Evolutionary conservation across 257 asterid species (phyloP), one percentile per base, ranked within the genome.

Genomic region (Nicotiana tabacum): DNA sequence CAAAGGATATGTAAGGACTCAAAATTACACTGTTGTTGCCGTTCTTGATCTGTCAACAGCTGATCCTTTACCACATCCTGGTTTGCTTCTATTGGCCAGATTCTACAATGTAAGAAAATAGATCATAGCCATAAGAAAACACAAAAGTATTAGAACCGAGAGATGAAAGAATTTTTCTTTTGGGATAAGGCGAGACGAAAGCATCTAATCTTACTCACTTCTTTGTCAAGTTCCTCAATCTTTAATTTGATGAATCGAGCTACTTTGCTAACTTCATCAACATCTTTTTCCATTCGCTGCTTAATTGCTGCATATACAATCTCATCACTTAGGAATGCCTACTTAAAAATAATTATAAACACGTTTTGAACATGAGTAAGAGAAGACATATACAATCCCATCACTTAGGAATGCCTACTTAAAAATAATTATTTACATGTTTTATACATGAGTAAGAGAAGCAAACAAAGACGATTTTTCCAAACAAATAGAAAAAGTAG

Each of bases 231-330:
- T 82, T 91, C 97, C 90, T 96, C 98, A 60, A 96, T 83, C 88
- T 93, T 94, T 72, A 91, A 89, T 89, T 94, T 96, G 35, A 96
- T 91, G 53, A 82, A 77, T 60, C 97, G 96, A 13, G 98, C 94
- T 88, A 96, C 86, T 91, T 91, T 94, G 78, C 97, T 97, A 83
- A 96, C 99, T 90, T 96, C 99, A 58, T 94, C 99, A 70, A 96
- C 97, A 88, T 96, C 98, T 83, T 93, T 96, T 91, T 93, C 99
- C 99, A 96, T 96, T 69, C 95, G 90, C 85, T 93, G 93, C 93
- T 94, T 96, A 86, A 96, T 96, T 78, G 89, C 99, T 96, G 91
- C 81, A 87, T 61, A n/a, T 61, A 61, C 13, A 21, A 61, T 21
- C 66, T 61, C 32, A 61, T 21, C 32, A 8, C 4, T 61, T 61